phyloP scores from a whole-genome alignment of 129 eudicot species.

The Dittrichia graveolens region DNA sequence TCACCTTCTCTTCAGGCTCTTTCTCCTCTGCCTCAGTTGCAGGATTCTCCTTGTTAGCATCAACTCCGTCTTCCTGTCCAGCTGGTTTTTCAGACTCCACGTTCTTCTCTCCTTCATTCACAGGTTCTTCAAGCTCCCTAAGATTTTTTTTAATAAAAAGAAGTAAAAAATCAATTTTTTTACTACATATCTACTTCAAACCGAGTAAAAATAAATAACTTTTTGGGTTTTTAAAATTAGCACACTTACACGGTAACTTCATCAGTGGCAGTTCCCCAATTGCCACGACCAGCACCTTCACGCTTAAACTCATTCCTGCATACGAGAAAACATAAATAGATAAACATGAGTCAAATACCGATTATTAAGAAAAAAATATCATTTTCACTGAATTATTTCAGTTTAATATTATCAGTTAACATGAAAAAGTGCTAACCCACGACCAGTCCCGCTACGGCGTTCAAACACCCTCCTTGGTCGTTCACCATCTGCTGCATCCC shows the following conservation, averaged over 20 bases:
- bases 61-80: conserved; percentile 50
- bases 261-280: conserved; percentile 85
- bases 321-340: not conserved
- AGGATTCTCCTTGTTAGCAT: conserved; percentile 58
- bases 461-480: conserved; percentile 69
- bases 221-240: not conserved
- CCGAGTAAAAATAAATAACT: not conserved
- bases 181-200: not conserved
- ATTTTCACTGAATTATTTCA: too few species aligned
- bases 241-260: conserved; percentile 57
- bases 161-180: not conserved
- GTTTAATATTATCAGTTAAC: not conserved
- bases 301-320: conserved; percentile 69
- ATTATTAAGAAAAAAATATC: not conserved
- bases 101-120: conserved; percentile 48
- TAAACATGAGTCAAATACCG: not conserved
- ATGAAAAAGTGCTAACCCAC: conserved; percentile 53
- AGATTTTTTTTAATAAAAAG: not conserved
- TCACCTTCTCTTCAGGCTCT: conserved; percentile 75
- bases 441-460: conserved; percentile 89
- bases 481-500: conserved; percentile 68
- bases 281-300: conserved; percentile 91
- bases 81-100: conserved; percentile 54
- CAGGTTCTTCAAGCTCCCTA: conserved; percentile 70
- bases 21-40: conserved; percentile 59